Evolutionary conservation across 345 rosid genomes (phyloP), one percentile per base, ranked within the genome.

Genomic region (Eucalyptus cloeziana): DNA sequence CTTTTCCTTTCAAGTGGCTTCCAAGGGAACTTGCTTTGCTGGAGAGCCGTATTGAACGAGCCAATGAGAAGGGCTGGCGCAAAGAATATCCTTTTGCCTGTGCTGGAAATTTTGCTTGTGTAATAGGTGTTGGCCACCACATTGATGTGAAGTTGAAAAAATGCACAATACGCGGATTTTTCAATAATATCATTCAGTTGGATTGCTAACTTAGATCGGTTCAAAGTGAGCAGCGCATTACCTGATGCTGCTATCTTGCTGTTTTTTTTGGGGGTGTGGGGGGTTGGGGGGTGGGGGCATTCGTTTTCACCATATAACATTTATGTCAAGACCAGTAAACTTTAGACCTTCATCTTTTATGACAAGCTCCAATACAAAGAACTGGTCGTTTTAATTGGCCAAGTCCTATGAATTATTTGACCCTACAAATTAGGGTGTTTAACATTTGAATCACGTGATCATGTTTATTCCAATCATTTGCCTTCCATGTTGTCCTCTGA

Each of bases 31-130:
- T 95, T 89, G 92, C 90, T 86, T 87, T 92, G 91, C 90, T 97
- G 89, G 91, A 94, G 89, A 93, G 91, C 88, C 95, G 89, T 56
- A 96, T 97, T 89, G 93, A 93, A 88, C 94, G 90, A 90, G 97
- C 99, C 90, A 97, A 93, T 91, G 98, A 96, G 91, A 96, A 97
- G 92, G 99, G 99, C 86, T 94, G 96, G 98, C 96, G 97, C 86
- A 95, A 90, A 95, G 99, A 97, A 97, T 97, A 97, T 97, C 98
- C 98, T 96, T 94, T 89, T 50, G 8, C 89, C 40, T 91, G 50
- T 33, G 83, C 83, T 71, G 47, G 83, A 71, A 69, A 71, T 37
- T 71, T 71, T 71, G 27, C 27, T 71, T 37, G 81, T 19, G 45
- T 71, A 37, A 86, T 52, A 56, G 40, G 60, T 86, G 60, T 49